Conservation (phyloP, 208 protist genomes). For the Trypanosoma lewisi region DNA sequence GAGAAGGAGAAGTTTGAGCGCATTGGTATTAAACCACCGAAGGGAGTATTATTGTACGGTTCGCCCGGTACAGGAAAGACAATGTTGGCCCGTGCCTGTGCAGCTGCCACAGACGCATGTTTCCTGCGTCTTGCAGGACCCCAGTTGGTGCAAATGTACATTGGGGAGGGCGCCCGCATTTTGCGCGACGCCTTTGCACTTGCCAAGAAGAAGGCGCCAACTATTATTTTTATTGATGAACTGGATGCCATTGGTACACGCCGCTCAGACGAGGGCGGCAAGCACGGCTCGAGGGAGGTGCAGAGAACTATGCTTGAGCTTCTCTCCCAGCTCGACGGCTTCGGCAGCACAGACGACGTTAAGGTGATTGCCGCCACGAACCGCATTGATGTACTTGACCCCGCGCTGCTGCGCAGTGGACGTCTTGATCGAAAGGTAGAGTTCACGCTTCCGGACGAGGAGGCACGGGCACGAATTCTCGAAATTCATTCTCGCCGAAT, state of each 20-base stretch:
- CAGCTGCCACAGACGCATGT: slow-evolving; percentile 97
- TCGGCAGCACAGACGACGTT: slow-evolving; percentile 95
- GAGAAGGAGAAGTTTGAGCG: slow-evolving; percentile 98
- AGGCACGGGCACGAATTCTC: slow-evolving; percentile 97
- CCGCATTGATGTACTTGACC: slow-evolving; percentile 99
- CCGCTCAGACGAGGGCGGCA: slow-evolving; percentile 95
- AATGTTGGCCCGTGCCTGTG: slow-evolving; percentile 98
- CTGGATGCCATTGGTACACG: slow-evolving; percentile 99
- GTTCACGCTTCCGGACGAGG: slow-evolving; percentile 99
- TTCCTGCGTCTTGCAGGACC: slow-evolving; percentile 99
- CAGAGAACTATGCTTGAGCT: slow-evolving; percentile 99
- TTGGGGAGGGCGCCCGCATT: slow-evolving; percentile 99
- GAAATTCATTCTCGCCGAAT: slow-evolving; percentile 99
- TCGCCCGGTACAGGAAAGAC: slow-evolving; percentile 98
- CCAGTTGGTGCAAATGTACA: slow-evolving; percentile 98
- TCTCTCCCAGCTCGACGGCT: slow-evolving; percentile 99
- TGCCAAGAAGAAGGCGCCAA: slow-evolving; percentile 99
- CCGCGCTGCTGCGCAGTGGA: slow-evolving; percentile 99
- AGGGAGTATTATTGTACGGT: slow-evolving; percentile 97
- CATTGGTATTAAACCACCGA: slow-evolving; percentile 99
- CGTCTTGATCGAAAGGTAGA: slow-evolving; percentile 99
- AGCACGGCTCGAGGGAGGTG: slow-evolving; percentile 97
- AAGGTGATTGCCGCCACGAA: slow-evolving; percentile 99
- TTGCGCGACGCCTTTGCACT: slow-evolving; percentile 99
- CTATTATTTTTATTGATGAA: slow-evolving; percentile 99